Evolutionary conservation across 208 protist species (phyloP).

Genomic region (Phytomonas francai): DNA sequence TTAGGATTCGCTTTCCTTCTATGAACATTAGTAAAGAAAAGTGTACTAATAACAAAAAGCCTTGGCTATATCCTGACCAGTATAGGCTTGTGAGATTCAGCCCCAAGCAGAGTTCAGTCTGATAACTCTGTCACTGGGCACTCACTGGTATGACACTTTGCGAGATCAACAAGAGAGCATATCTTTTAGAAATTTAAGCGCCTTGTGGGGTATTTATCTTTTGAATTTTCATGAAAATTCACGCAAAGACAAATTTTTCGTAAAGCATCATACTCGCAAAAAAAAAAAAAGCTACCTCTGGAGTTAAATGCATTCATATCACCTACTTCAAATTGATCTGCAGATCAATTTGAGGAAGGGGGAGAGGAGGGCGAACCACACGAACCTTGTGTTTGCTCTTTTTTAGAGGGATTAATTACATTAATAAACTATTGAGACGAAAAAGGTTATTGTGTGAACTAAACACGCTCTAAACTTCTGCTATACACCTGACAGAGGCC

Average conservation of each 20-base stretch:
- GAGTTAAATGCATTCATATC: neutral
- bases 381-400: neutral
- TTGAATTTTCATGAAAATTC: no score
- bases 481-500: neutral
- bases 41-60: neutral
- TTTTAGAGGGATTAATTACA: neutral
- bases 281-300: slow-evolving; percentile 11
- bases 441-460: slow-evolving; percentile 3
- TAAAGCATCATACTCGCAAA: slow-evolving; percentile 12
- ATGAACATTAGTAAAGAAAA: neutral
- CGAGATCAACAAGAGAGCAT: no score
- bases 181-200: no score
- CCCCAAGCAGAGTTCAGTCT: neutral
- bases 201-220: no score
- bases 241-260: no score
- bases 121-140: no score
- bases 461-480: neutral
- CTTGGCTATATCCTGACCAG: neutral
- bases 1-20: neutral
- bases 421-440: slow-evolving; percentile 8
- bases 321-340: neutral
- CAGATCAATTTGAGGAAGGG: neutral
- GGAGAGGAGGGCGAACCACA: neutral
- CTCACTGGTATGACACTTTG: no score
- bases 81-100: neutral